Percentiles rank a stretch among this genome's conserved stretches.
Evolutionary conservation across 306 rosid species (phyloP).

Genomic region (Gleditsia sinensis): DNA sequence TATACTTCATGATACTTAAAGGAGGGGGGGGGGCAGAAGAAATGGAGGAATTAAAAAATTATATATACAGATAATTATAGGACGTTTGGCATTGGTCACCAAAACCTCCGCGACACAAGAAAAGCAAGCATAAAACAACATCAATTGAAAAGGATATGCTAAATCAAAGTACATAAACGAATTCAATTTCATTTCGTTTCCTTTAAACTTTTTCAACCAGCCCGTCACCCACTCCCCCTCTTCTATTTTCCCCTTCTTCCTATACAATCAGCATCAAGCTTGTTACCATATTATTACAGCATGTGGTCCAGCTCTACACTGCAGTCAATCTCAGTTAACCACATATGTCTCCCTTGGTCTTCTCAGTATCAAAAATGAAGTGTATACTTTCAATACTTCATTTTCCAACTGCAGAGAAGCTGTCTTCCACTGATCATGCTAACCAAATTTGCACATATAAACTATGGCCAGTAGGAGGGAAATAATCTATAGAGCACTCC

Average conservation of each 20-base stretch:
- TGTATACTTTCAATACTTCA: background rate
- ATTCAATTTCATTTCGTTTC: background rate
- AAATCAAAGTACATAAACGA: background rate
- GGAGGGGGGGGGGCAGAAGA: no score
- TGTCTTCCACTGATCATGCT: background rate
- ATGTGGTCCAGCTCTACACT: background rate
- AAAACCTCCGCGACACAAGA: no score
- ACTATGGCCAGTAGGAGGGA: background rate
- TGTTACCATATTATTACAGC: background rate
- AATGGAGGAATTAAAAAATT: no score
- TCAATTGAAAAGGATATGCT: background rate
- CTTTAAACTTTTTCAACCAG: background rate
- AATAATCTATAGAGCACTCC: background rate
- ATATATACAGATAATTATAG: no score
- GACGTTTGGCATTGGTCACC: no score
- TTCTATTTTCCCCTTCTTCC: background rate
- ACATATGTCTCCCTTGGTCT: background rate
- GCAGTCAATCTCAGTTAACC: background rate
- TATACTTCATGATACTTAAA: background rate
- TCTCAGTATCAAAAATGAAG: background rate
- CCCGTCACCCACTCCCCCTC: background rate
- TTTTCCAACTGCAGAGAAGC: background rate
- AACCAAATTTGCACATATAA: background rate
- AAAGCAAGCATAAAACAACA: background rate
- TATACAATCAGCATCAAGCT: background rate